phyloP scores from a whole-genome alignment of 768 basidiomycete genomes.

The Macrolepiota dolichaula region DNA sequence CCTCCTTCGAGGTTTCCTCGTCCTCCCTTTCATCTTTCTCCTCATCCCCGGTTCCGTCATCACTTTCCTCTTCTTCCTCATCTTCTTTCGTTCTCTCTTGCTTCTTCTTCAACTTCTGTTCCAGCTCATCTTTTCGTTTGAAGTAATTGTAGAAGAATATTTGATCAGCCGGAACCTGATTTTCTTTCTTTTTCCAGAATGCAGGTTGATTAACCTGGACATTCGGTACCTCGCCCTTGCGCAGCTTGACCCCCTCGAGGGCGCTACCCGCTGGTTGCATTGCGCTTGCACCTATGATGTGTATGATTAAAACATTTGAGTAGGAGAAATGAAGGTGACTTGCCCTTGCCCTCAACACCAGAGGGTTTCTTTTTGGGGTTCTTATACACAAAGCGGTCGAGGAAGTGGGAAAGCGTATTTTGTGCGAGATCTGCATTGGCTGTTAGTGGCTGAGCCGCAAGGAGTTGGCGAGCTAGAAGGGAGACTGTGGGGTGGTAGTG shows the following conservation, averaged over 20 bases:
- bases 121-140: conserved; percentile 59
- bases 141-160: conserved; percentile 95
- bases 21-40: conserved; percentile 35
- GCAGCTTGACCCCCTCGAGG: conserved; percentile 70
- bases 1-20: not conserved
- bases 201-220: conserved; percentile 67
- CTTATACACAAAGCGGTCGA: conserved; percentile 96
- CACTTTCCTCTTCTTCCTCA: conserved; percentile 33
- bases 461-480: conserved; percentile 81
- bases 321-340: not conserved
- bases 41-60: conserved; percentile 33
- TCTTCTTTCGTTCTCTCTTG: conserved; percentile 29
- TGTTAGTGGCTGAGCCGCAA: conserved; percentile 68
- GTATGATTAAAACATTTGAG: conserved; percentile 13
- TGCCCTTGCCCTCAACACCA: conserved; percentile 16
- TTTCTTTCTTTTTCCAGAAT: conserved; percentile 67
- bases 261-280: conserved; percentile 91
- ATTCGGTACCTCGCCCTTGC: conserved; percentile 53
- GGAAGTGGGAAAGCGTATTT: conserved; percentile 91
- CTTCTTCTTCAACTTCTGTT: conserved; percentile 35
- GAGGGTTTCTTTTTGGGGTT: conserved; percentile 75
- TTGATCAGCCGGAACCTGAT: conserved; percentile 86
- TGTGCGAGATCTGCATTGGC: conserved; percentile 85
- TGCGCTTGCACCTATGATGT: conserved; percentile 75
- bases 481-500: conserved; percentile 93